These are phyloP conservation scores for Verticillium klebahnii DNA, from an alignment of 2,329 filamentous ascomycete species.

Conservation along the genomic window DNA sequence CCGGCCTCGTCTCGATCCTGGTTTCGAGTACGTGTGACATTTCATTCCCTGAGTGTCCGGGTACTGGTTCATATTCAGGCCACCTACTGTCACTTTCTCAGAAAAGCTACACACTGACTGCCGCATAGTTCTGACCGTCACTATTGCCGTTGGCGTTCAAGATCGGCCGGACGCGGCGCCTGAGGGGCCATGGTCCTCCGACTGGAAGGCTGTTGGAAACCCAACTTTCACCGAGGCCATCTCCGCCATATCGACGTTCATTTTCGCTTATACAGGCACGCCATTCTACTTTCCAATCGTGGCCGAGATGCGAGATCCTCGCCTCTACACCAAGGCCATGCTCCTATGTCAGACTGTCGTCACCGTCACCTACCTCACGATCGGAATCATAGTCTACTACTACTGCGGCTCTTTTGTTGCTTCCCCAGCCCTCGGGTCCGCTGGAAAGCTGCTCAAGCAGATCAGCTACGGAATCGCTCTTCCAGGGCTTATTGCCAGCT, in stretches of 20 bases:
- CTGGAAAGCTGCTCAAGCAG: conserved; percentile 35
- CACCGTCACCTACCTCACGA: conserved; percentile 25
- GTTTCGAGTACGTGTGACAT: conserved; percentile 15
- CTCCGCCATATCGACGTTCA: conserved; percentile 23
- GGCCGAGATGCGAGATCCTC: conserved; percentile 28
- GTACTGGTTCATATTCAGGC: not conserved
- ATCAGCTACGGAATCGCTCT: conserved; percentile 35
- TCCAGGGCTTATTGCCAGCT: conserved; percentile 22
- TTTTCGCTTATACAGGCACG: conserved; percentile 33
- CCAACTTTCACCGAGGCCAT: conserved; percentile 49
- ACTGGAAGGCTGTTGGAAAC: conserved; percentile 49
- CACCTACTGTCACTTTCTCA: not conserved
- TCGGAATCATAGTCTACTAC: conserved; percentile 36
- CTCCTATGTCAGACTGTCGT: conserved; percentile 21
- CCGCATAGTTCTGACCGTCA: conserved; percentile 17
- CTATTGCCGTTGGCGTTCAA: conserved; percentile 24
- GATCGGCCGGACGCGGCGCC: conserved; percentile 20
- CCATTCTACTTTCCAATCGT: conserved; percentile 28
- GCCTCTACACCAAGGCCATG: conserved; percentile 21
- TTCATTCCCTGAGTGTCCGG: too few relatives aligned
- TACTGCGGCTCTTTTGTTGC: conserved; percentile 41
- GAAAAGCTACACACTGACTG: not conserved
- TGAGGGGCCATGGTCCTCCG: conserved; percentile 16
- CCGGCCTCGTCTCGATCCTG: conserved; percentile 23
- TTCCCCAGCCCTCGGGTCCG: conserved; percentile 41